Evolutionary conservation across 164 flowering plant species (phyloP).

Genomic region (Annona squamosa): DNA sequence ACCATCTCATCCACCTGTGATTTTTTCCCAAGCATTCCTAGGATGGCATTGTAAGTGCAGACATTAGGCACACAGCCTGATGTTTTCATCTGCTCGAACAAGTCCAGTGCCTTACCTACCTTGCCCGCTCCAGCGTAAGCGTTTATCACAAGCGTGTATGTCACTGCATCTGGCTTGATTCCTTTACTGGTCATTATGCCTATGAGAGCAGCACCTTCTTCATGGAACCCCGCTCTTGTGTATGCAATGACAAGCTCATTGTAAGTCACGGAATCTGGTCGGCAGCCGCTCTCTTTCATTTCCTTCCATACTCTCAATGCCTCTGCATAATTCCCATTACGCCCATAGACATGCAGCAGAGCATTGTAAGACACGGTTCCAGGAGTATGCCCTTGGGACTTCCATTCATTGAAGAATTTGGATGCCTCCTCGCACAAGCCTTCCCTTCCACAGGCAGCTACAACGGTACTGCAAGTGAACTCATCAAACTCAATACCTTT

Average conservation of each 20-base stretch:
- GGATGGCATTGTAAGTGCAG: constrained; percentile 67
- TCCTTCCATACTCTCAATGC: constrained; percentile 66
- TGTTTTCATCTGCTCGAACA: constrained; percentile 62
- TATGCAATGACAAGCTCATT: constrained; percentile 82
- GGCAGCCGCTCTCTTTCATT: constrained; percentile 76
- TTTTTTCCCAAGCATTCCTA: constrained; percentile 84
- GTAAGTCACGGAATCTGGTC: constrained; percentile 68
- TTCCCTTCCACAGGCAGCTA: constrained; percentile 87
- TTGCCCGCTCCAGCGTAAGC: constrained; percentile 80
- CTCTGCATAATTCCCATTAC: constrained; percentile 59
- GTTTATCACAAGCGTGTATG: constrained; percentile 80
- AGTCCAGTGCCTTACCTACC: constrained; percentile 57
- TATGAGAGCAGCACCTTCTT: constrained; percentile 68
- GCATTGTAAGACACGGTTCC: constrained; percentile 81
- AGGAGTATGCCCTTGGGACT: constrained; percentile 50
- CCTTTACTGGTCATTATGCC: constrained; percentile 61
- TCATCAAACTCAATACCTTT: constrained; percentile 69
- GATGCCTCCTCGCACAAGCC: constrained; percentile 73
- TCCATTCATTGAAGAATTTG: constrained; percentile 48
- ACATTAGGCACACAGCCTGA: constrained; percentile 82
- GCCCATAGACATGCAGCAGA: constrained; percentile 73
- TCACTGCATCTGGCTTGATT: constrained; percentile 68
- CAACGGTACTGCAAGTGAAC: constrained; percentile 85
- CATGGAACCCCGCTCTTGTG: constrained; percentile 73
- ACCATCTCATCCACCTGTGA: constrained; percentile 65